These are phyloP conservation scores for Ophiostoma tasmaniense DNA, from an alignment of 2,329 filamentous ascomycete species.

Conservation along the genomic window DNA sequence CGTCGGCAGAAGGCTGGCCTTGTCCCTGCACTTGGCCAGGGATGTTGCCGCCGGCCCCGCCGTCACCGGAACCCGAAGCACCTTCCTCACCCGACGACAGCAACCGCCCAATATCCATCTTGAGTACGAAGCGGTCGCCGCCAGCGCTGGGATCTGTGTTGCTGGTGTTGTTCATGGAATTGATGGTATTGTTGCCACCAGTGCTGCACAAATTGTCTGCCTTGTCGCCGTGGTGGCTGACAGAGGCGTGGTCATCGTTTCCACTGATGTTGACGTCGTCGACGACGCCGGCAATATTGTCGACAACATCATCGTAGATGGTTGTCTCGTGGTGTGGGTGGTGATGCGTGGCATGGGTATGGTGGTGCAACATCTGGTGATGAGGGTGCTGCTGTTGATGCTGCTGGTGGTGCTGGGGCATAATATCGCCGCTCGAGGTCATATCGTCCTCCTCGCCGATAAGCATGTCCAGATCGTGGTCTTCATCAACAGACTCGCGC, in stretches of 20 bases:
- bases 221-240: background rate
- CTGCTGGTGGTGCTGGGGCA: background rate
- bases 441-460: conserved; percentile 38
- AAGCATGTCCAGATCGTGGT: conserved; percentile 45
- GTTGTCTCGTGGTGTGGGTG: conserved; percentile 10
- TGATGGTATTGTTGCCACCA: background rate
- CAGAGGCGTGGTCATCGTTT: conserved; percentile 3
- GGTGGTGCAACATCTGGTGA: conserved; percentile 7
- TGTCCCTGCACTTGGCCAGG: background rate
- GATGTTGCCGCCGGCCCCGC: background rate
- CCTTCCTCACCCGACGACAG: conserved; percentile 19
- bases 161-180: background rate
- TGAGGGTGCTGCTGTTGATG: background rate
- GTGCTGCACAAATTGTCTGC: background rate
- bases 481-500: conserved; percentile 33
- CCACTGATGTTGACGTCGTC: conserved; percentile 17
- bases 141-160: conserved; percentile 3
- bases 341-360: background rate
- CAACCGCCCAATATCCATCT: conserved; percentile 22
- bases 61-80: background rate
- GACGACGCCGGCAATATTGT: conserved; percentile 14
- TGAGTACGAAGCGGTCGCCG: conserved; percentile 19
- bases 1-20: background rate
- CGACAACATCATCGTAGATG: conserved; percentile 14
- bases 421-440: background rate